Evolutionary conservation across 108 stramenopile species (phyloP).

Genomic region (Discostella pseudostelligera): DNA sequence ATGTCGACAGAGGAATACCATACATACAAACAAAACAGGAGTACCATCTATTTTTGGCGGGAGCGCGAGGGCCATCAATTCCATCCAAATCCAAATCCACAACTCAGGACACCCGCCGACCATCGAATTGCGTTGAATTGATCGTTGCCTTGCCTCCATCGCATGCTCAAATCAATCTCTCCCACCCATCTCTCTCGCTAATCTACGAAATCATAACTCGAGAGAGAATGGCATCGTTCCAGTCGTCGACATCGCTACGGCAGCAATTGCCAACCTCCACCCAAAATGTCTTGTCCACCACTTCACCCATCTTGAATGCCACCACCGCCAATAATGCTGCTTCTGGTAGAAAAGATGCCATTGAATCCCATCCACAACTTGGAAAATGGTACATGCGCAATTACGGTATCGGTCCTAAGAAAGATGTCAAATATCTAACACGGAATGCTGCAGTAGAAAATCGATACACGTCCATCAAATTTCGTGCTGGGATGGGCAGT

Average conservation of each 20-base stretch:
- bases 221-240: slow-evolving; percentile 19
- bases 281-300: slow-evolving; percentile 32
- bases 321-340: neutral
- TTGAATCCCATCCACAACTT: slow-evolving; percentile 38
- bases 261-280: slow-evolving; percentile 24
- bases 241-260: slow-evolving; percentile 15
- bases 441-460: slow-evolving; percentile 9
- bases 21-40: no score
- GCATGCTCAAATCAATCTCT: no score
- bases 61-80: no score
- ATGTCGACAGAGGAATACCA: no score
- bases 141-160: no score
- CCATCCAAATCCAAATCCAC: no score
- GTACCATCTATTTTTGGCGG: no score
- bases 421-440: slow-evolving; percentile 10
- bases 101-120: no score
- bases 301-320: slow-evolving; percentile 26
- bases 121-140: no score
- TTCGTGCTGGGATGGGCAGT: neutral
- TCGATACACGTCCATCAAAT: slow-evolving; percentile 20
- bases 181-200: no score
- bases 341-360: neutral
- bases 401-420: slow-evolving; percentile 38
- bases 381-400: slow-evolving; percentile 37
- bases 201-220: no score